phyloP scores from a whole-genome alignment of 768 basidiomycete species.

The Lentinula raphanica region DNA sequence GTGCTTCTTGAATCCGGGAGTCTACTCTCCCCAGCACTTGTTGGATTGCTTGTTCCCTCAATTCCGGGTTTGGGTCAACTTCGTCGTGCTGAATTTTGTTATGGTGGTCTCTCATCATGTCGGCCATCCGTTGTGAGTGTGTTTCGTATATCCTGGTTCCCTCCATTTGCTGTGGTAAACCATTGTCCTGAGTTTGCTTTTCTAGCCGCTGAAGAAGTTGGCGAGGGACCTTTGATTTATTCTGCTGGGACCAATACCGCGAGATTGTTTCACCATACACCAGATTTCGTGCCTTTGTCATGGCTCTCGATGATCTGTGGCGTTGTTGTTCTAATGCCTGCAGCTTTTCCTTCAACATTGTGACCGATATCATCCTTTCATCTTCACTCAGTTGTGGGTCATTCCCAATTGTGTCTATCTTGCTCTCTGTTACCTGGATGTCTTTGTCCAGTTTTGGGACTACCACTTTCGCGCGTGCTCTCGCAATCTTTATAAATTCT shows the following conservation, averaged over 20 bases:
- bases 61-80: neutral
- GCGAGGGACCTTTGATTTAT: constrained; percentile 4
- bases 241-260: constrained; percentile 15
- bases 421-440: neutral
- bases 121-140: neutral
- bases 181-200: constrained; percentile 18
- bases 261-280: constrained; percentile 10
- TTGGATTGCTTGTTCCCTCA: neutral
- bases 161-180: constrained; percentile 18
- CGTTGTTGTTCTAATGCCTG: too few species aligned
- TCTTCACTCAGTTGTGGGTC: neutral
- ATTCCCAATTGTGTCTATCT: neutral
- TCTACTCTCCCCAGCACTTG: neutral
- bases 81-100: neutral
- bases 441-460: neutral
- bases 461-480: neutral
- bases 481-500: neutral
- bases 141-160: neutral
- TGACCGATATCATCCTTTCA: neutral
- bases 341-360: neutral
- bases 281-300: too few species aligned
- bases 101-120: neutral
- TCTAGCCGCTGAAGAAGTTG: constrained; percentile 13
- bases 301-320: too few species aligned
- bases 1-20: neutral